Base-by-base conservation (phyloP, 192 early-diverging fungal genomes). In the Kappamyces sp. region DNA sequence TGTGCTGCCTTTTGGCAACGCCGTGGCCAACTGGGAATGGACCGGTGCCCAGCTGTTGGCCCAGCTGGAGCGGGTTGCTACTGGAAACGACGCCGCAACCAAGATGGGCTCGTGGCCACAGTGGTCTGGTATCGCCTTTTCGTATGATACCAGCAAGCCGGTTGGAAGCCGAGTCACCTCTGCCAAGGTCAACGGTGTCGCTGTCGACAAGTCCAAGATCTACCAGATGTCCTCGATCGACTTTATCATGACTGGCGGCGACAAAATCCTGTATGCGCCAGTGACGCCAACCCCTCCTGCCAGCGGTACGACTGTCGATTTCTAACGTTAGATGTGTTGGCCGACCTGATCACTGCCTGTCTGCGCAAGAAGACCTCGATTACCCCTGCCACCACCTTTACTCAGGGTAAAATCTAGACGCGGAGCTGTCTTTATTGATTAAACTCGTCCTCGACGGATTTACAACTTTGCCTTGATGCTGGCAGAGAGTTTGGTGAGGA, bases 171-270 rank as follows among this genome's bases (percentile, higher is more conserved):
- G 50, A 33, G 66, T 68, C 15, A 14, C 15, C 15, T 29, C 39
- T 39, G 49, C 50, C 38, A 62, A 47, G 57, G 64, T 66, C 30
- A 59, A 49, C 11, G 72, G 70, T 67, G 9, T 41, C 31, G 47
- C 66, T 7, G 34, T 83, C 47, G 74, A 78, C 49, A 54, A 70
- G 5, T 47, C 41, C 2, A 57, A 60, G 6, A 53, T 46, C 11
- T 88, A 89, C 61, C 59, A 58, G 45, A 54, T 84, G 1, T 42
- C 74, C 38, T 77, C 78, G 2, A 60, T 77, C 3, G 73, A 79
- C 50, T 91, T 86, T 73, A n/a, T 85, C 1, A 52, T 77, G 5
- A 62, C 30, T 2, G 85, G 85, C 37, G 86, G 88, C 30, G 88
- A 87, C 63, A 66, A 70, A 9, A 61, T 86, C n/a, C 22, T 22